Base-by-base conservation (phyloP, 352 stramenopile genomes). In the Phytophthora europaea region DNA sequence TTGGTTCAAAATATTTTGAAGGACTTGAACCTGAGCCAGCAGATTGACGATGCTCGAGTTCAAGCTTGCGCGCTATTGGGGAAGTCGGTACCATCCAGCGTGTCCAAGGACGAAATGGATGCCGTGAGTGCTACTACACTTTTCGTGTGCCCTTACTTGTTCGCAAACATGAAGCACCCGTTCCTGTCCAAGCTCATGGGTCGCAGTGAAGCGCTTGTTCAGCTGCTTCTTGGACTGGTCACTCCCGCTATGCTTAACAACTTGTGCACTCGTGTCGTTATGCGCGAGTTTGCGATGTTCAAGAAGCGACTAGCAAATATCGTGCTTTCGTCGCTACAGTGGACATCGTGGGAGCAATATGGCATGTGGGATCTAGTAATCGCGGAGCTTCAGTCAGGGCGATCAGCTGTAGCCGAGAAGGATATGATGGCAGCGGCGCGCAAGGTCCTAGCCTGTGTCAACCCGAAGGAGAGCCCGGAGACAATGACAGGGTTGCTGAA, bases 271-370 rank as follows among this genome's bases (percentile, higher is more conserved):
- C 84, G 88, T 22, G 67, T 96, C 23, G 70, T 93, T 47, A 81
- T 93, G n/a, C 76, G 88, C 43, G 88, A 96, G 56, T 95, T 94
- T 64, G 76, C 81, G 7, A 77, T 96, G 52, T 89, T 94, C 45
- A 83, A 84, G 55, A 86, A 79, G n/a, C 88, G 85, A 1, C 69
- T 94, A 16, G 77, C 88, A 16, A 95, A 89, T 45, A 79, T 94
- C 3, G 66, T 96, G 18, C 71, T 95, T 6, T 88, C 88, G 28
- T 96, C 89, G 16, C 73, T 96, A 13, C 73, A 91, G 57, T 96
- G 89, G 89, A 94, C 72, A 15, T 94, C 89, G 18, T 96, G 88
- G 88, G 88, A 96, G 57, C 89, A 96, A 69, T 92, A 85, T 50
- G 82, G 81, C 1, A 77, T 94, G 63, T 96, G 89, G 89, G 89